These are phyloP conservation scores for Alnus rubra DNA, from an alignment of 306 rosid species.

Conservation along the genomic window DNA sequence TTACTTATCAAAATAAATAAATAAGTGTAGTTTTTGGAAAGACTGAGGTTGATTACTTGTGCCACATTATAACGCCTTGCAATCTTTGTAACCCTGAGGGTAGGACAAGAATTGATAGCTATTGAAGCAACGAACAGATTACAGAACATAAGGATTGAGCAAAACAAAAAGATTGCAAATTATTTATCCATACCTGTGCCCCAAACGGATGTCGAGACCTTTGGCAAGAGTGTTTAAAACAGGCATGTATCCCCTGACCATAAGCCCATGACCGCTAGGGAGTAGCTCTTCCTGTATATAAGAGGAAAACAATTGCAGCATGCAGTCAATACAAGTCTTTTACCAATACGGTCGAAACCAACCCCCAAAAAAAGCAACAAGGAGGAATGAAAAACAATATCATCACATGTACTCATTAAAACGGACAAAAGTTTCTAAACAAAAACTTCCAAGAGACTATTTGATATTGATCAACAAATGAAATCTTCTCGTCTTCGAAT, in stretches of 20 bases:
- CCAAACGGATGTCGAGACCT: slow-evolving; percentile 87
- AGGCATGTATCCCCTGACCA: slow-evolving; percentile 94
- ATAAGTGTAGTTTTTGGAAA: too few relatives aligned
- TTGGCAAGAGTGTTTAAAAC: slow-evolving; percentile 91
- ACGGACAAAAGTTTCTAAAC: neutral
- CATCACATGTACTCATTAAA: neutral
- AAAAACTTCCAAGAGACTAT: neutral
- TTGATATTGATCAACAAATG: neutral
- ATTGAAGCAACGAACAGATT: slow-evolving; percentile 26
- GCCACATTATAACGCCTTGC: slow-evolving; percentile 63
- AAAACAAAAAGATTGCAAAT: neutral
- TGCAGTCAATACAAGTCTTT: neutral
- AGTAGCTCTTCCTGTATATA: slow-evolving; percentile 77
- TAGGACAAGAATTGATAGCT: slow-evolving; percentile 14
- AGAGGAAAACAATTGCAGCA: slow-evolving; percentile 12
- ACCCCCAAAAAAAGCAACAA: neutral
- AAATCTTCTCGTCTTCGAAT: neutral
- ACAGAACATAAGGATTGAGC: slow-evolving; percentile 9
- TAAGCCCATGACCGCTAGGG: slow-evolving; percentile 99
- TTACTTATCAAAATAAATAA: too few relatives aligned
- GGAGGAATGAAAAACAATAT: neutral
- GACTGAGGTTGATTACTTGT: too few relatives aligned
- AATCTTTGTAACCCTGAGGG: slow-evolving; percentile 78
- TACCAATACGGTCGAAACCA: neutral
- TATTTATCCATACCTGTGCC: slow-evolving; percentile 61